Evolutionary conservation across 108 stramenopile genomes (phyloP).

Genomic region (Discostella stelligeroides): DNA sequence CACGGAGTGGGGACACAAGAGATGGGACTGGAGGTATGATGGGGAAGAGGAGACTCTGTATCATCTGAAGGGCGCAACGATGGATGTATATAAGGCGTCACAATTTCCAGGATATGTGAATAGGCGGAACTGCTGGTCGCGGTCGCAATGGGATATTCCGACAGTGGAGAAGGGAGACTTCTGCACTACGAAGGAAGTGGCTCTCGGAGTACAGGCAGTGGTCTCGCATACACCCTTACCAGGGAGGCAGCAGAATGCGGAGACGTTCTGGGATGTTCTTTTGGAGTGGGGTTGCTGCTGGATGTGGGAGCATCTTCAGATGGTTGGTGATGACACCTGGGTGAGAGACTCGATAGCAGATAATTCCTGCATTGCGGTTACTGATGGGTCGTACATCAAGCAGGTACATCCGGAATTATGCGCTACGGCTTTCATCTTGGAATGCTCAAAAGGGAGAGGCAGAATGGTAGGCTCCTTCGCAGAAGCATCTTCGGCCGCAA

Average conservation of each 20-base stretch:
- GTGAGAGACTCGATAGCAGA: constrained; percentile 5
- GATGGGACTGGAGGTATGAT: no score
- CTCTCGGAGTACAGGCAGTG: not conserved
- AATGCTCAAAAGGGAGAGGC: constrained; percentile 5
- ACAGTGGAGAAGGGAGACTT: not conserved
- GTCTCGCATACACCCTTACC: not conserved
- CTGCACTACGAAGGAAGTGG: not conserved
- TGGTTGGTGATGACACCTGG: constrained; percentile 6
- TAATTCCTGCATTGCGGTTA: constrained; percentile 8
- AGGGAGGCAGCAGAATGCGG: not conserved
- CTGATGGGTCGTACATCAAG: constrained; percentile 25
- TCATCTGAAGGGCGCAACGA: not conserved
- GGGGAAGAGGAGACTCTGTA: not conserved
- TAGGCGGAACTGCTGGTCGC: not conserved
- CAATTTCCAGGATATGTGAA: no score
- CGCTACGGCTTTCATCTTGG: constrained; percentile 13
- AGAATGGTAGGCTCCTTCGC: constrained; percentile 13
- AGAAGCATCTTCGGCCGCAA: constrained; percentile 1
- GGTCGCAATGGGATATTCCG: not conserved
- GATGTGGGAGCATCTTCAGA: constrained; percentile 12
- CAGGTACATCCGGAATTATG: constrained; percentile 4
- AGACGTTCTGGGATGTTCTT: not conserved
- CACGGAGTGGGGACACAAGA: not conserved
- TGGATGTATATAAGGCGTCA: not conserved
- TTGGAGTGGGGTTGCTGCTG: not conserved